Evolutionary conservation across 176 grass and related monocot species (phyloP).

Genomic region (Ananas comosus): DNA sequence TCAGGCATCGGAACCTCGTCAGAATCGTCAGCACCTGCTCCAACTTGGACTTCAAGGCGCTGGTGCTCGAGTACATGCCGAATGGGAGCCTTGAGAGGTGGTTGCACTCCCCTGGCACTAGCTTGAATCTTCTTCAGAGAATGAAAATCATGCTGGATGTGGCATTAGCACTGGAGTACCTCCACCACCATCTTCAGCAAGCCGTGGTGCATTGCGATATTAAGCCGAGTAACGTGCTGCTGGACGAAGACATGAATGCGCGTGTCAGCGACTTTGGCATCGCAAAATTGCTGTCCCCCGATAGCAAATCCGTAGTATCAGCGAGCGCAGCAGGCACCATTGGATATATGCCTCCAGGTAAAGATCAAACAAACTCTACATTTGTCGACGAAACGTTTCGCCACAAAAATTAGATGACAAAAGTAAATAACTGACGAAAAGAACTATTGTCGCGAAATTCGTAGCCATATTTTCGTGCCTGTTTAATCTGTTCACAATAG

Average conservation of each 20-base stretch:
- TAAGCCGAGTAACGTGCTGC: conserved; percentile 24
- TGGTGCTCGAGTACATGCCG: conserved; percentile 22
- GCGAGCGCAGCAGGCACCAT: conserved; percentile 16
- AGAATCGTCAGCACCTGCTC: conserved; percentile 21
- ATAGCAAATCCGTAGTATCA: conserved; percentile 11
- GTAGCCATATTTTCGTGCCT: no score
- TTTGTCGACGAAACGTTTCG: neutral
- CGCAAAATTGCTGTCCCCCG: conserved; percentile 7
- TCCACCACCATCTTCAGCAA: conserved; percentile 18
- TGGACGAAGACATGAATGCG: conserved; percentile 27
- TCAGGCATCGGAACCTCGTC: conserved; percentile 21
- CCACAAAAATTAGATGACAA: neutral
- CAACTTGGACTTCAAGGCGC: conserved; percentile 25
- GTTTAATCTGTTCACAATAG: no score
- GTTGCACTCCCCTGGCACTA: conserved; percentile 6
- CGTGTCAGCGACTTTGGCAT: conserved; percentile 19
- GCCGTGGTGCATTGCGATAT: conserved; percentile 23
- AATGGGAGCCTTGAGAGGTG: conserved; percentile 23
- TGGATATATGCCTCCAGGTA: conserved; percentile 27
- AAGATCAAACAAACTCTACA: neutral
- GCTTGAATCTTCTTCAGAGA: conserved; percentile 11
- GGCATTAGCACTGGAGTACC: conserved; percentile 16
- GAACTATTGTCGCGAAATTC: no score
- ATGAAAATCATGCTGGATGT: conserved; percentile 15
- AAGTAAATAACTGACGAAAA: neutral